A percentile compares a stretch with the other conserved stretches of the same genome.
Conservation (phyloP, 2,329 filamentous ascomycete species). For the Phialocephala sp. region DNA sequence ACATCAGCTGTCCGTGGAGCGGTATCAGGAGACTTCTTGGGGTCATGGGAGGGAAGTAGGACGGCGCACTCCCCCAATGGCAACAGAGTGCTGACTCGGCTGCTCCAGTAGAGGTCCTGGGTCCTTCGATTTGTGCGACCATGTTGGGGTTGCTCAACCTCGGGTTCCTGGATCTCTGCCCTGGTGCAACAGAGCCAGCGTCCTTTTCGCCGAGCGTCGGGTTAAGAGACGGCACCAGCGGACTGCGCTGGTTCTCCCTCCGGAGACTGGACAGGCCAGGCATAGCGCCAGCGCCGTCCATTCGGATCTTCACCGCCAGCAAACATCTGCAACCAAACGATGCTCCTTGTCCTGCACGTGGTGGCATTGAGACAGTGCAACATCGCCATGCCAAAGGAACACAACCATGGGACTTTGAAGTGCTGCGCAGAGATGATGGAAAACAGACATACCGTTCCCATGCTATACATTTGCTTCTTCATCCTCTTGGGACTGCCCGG, state of each 20-base stretch:
- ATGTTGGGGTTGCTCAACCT: conserved; percentile 7
- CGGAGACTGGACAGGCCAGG: no score
- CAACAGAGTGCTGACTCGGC: conserved; percentile 1
- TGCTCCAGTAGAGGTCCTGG: background rate
- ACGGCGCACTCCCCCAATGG: background rate
- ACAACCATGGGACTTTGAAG: background rate
- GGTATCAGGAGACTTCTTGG: background rate
- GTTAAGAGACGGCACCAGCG: background rate
- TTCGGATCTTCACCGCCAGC: conserved; percentile 3
- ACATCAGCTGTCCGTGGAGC: conserved; percentile 2
- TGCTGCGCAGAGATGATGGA: background rate
- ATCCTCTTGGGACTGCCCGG: background rate
- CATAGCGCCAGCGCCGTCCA: background rate
- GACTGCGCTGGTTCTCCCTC: background rate
- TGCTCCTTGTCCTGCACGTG: conserved; percentile 6
- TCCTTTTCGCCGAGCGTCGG: conserved; percentile 17
- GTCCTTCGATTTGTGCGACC: background rate
- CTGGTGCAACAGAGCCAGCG: no score
- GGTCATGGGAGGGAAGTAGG: background rate
- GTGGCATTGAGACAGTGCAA: no score
- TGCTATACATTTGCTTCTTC: background rate
- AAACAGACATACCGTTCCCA: conserved; percentile 1
- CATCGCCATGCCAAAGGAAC: background rate
- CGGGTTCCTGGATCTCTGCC: conserved; percentile 17
- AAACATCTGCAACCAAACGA: background rate